These are phyloP conservation scores for Apiospora rasikravindrae DNA, from an alignment of 2,329 filamentous ascomycete genomes.

Conservation along the genomic window DNA sequence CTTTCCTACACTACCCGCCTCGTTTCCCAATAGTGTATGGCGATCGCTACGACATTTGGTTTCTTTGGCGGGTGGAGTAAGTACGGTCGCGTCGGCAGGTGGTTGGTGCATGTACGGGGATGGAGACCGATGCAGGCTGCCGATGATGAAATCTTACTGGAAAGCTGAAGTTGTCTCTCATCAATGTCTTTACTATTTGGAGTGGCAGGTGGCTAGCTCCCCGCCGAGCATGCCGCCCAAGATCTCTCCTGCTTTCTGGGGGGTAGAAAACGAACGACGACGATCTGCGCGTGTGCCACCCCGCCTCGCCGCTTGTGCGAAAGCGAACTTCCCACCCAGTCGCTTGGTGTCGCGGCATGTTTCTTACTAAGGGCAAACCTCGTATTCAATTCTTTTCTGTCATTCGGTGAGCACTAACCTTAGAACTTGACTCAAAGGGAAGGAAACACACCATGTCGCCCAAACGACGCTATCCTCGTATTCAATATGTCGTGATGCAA, in stretches of 20 bases:
- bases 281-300: background rate
- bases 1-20: background rate
- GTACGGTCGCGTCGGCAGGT: background rate
- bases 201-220: background rate
- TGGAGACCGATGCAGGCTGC: background rate
- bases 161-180: conserved; percentile 10
- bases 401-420: background rate
- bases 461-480: conserved; percentile 12
- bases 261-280: background rate
- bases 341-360: background rate
- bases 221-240: background rate
- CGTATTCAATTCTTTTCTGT: background rate
- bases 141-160: conserved; percentile 10
- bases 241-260: background rate
- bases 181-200: background rate
- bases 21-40: background rate
- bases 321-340: background rate
- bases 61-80: background rate
- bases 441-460: background rate
- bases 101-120: background rate
- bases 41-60: background rate
- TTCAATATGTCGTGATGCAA: background rate
- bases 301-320: background rate
- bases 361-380: background rate
- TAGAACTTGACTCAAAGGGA: background rate